phyloP scores from a whole-genome alignment of 768 basidiomycete genomes.

The Amanita rimosa region DNA sequence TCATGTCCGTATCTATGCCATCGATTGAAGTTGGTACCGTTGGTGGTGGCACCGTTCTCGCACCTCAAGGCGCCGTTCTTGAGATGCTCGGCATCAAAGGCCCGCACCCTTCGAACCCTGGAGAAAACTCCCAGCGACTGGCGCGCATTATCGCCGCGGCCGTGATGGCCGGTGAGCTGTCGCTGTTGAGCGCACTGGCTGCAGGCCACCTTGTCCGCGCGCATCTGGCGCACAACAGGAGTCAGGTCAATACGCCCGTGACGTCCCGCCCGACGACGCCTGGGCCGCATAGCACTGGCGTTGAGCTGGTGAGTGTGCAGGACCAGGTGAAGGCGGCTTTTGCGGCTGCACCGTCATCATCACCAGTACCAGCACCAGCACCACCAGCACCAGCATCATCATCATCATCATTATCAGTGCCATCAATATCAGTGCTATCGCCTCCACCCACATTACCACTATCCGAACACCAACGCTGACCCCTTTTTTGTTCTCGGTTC shows the following conservation, averaged over 20 bases:
- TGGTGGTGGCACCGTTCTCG: conserved; percentile 90
- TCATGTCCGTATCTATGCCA: conserved; percentile 96
- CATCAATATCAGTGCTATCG: neutral
- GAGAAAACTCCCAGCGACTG: conserved; percentile 80
- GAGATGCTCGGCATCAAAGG: conserved; percentile 92
- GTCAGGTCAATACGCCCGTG: conserved; percentile 68
- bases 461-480: too few species aligned
- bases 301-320: conserved; percentile 1
- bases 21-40: conserved; percentile 98
- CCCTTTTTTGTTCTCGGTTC: too few species aligned
- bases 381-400: neutral
- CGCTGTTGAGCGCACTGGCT: conserved; percentile 83
- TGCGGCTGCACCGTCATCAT: neutral
- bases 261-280: conserved; percentile 53
- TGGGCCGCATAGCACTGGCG: conserved; percentile 16
- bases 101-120: conserved; percentile 78
- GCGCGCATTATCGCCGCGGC: conserved; percentile 85
- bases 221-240: conserved; percentile 88
- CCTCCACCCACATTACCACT: neutral
- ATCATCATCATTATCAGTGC: neutral
- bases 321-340: neutral
- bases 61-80: conserved; percentile 81
- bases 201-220: conserved; percentile 92
- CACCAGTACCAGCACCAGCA: too few species aligned
- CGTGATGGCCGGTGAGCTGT: conserved; percentile 97